These are phyloP conservation scores for Arachis stenosperma DNA, from an alignment of 306 rosid genomes.

Conservation along the genomic window DNA sequence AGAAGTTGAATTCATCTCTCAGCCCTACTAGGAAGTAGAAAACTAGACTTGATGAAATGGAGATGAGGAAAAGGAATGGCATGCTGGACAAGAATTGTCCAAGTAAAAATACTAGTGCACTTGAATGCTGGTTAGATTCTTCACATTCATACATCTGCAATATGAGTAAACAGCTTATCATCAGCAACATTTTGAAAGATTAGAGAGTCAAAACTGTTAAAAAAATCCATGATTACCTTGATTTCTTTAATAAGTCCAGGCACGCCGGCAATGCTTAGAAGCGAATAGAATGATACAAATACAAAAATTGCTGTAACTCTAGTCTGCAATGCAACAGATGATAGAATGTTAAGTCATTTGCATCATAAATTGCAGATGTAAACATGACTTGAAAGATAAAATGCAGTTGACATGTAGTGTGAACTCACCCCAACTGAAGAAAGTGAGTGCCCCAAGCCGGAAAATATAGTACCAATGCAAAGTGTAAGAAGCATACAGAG, in stretches of 20 bases:
- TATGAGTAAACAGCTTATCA: constrained; percentile 37
- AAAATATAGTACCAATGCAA: constrained; percentile 85
- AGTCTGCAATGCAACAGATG: constrained; percentile 57
- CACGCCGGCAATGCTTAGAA: constrained; percentile 90
- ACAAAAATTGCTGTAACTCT: constrained; percentile 94
- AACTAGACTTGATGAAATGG: constrained; percentile 90
- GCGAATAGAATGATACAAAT: constrained; percentile 84
- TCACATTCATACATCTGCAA: constrained; percentile 85
- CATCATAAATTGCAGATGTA: constrained; percentile 15
- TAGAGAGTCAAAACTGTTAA: not conserved
- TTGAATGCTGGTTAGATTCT: constrained; percentile 85
- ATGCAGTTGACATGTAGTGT: not conserved
- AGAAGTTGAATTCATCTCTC: constrained; percentile 83
- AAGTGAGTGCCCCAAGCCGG: constrained; percentile 94
- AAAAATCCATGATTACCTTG: constrained; percentile 52
- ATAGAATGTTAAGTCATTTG: constrained; percentile 6
- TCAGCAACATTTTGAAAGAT: constrained; percentile 1
- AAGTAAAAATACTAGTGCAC: constrained; percentile 79
- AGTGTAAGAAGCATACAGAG: constrained; percentile 86
- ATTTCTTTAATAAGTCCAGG: constrained; percentile 86
- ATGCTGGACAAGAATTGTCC: constrained; percentile 97
- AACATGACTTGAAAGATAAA: constrained; percentile 11
- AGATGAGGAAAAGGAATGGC: constrained; percentile 92
- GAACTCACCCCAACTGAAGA: constrained; percentile 90
- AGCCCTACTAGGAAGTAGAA: constrained; percentile 92